Evolutionary conservation across 768 basidiomycete species (phyloP).

Genomic region (Cyathus striatus): DNA sequence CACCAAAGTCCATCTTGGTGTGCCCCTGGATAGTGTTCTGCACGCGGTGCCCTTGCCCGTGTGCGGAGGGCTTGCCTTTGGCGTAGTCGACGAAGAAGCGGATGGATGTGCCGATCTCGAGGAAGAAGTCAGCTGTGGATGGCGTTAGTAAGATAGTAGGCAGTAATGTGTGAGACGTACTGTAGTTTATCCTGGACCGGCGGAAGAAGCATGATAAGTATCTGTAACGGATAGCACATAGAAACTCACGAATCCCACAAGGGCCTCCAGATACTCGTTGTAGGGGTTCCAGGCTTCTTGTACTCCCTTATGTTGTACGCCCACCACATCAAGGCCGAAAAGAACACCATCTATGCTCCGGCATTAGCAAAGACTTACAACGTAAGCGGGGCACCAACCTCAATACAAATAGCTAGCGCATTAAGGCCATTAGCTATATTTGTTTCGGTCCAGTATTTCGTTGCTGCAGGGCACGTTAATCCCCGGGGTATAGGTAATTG

Average conservation of each 20-base stretch:
- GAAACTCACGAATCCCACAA: conserved; percentile 59
- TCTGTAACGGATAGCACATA: conserved; percentile 16
- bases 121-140: conserved; percentile 53
- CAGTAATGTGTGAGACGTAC: conserved; percentile 10
- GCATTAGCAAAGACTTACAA: conserved; percentile 1
- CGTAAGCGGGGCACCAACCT: conserved; percentile 42
- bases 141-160: background rate
- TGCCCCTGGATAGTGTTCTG: conserved; percentile 6
- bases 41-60: conserved; percentile 11
- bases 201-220: background rate
- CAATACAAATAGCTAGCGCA: conserved; percentile 78
- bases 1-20: conserved; percentile 22
- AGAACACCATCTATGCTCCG: conserved; percentile 70
- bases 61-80: conserved; percentile 20
- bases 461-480: conserved; percentile 33
- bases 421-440: conserved; percentile 84
- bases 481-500: conserved; percentile 11
- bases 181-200: conserved; percentile 22
- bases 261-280: conserved; percentile 63
- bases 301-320: conserved; percentile 77
- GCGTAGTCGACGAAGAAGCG: conserved; percentile 50
- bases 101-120: conserved; percentile 61
- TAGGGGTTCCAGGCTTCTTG: conserved; percentile 22
- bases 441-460: conserved; percentile 75
- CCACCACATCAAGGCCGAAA: conserved; percentile 76